Conservation (phyloP, 805 yeast genomes). For the Starmerella stellata region DNA sequence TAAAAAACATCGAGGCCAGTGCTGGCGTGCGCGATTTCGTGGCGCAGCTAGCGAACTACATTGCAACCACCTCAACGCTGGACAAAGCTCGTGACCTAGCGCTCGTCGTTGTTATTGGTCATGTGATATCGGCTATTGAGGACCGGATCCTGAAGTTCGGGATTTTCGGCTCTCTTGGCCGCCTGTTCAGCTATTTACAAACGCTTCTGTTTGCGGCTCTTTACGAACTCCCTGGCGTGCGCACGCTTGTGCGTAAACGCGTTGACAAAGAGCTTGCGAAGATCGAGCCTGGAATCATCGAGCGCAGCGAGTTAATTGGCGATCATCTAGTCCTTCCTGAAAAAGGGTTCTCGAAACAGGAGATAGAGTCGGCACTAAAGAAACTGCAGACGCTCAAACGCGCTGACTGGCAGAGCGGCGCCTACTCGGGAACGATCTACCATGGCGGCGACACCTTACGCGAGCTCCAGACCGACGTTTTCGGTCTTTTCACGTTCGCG, state of each 20-base stretch:
- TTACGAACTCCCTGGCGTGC: constrained; percentile 34
- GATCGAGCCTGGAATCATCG: constrained; percentile 42
- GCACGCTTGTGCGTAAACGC: constrained; percentile 41
- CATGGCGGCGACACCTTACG: constrained; percentile 80
- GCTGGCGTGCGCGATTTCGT: constrained; percentile 1
- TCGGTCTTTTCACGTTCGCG: constrained; percentile 60
- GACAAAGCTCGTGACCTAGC: constrained; percentile 7
- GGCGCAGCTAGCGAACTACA: constrained; percentile 2
- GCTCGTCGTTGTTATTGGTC: constrained; percentile 8
- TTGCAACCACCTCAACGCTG: constrained; percentile 1
- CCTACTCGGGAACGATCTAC: constrained; percentile 87
- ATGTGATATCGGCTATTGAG: constrained; percentile 8
- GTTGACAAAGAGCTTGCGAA: constrained; percentile 30
- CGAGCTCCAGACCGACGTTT: constrained; percentile 58
- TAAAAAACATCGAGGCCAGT: background rate
- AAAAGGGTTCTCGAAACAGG: constrained; percentile 34
- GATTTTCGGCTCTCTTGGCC: constrained; percentile 10
- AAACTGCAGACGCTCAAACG: constrained; percentile 32
- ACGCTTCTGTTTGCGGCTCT: constrained; percentile 16
- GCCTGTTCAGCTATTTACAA: constrained; percentile 3
- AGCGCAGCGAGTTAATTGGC: constrained; percentile 28
- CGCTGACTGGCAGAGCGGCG: constrained; percentile 68
- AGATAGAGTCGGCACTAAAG: constrained; percentile 36
- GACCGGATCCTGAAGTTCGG: constrained; percentile 15
- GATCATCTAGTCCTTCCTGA: constrained; percentile 33